Evolutionary conservation across 2,329 filamentous ascomycete genomes (phyloP).

Genomic region (Ceratocystis diversiconidia): DNA sequence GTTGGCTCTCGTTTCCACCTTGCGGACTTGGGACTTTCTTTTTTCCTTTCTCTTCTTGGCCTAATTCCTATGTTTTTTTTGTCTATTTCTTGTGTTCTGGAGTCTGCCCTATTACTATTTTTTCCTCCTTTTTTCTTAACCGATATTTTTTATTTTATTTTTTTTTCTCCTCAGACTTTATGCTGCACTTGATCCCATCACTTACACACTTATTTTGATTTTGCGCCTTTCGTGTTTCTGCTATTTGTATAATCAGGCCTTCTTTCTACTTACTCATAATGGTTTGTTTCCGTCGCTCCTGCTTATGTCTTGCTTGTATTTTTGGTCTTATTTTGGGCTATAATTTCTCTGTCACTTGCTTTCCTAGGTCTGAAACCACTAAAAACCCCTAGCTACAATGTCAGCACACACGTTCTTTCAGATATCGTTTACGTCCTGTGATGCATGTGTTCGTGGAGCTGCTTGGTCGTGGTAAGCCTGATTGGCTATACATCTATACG

Average conservation of each 20-base stretch:
- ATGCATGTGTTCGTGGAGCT: too few relatives aligned
- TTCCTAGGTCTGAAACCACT: too few relatives aligned
- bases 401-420: too few relatives aligned
- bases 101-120: background rate
- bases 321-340: too few relatives aligned
- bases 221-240: background rate
- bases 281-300: too few relatives aligned
- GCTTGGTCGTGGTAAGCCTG: too few relatives aligned
- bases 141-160: slow-evolving; percentile 6
- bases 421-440: too few relatives aligned
- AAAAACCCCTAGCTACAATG: too few relatives aligned
- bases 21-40: background rate
- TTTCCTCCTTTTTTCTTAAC: background rate
- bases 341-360: too few relatives aligned
- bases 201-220: background rate
- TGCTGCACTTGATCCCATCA: too few relatives aligned
- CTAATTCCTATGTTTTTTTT: slow-evolving; percentile 7
- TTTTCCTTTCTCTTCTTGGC: slow-evolving; percentile 9
- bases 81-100: background rate
- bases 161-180: background rate
- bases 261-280: background rate
- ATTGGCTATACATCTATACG: too few relatives aligned
- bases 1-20: background rate
- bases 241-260: background rate
- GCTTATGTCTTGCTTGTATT: too few relatives aligned